These are phyloP conservation scores for Penicillium waksmanii DNA, from an alignment of 495 filamentous ascomycete species.

Conservation along the genomic window DNA sequence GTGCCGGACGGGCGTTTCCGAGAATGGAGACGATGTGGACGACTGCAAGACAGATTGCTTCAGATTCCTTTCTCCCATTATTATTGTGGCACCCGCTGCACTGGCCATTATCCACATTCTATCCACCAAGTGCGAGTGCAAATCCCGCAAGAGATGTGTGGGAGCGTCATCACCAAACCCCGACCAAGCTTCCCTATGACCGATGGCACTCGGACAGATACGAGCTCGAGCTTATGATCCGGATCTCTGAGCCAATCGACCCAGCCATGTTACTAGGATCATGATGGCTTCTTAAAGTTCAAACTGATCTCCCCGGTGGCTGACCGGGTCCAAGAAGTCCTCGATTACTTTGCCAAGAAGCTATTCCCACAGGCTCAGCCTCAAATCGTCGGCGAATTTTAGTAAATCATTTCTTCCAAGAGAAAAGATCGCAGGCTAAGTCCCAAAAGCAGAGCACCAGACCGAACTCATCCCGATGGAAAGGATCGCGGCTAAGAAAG, in stretches of 20 bases:
- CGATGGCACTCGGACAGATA: neutral
- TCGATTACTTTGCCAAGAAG: neutral
- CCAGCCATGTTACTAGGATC: neutral
- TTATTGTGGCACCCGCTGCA: conserved; percentile 1
- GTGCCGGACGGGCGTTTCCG: neutral
- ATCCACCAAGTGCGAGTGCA: neutral
- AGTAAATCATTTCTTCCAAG: neutral
- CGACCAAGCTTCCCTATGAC: neutral
- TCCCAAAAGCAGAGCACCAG: neutral
- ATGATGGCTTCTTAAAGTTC: neutral
- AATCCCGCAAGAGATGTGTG: neutral
- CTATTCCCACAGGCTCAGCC: neutral
- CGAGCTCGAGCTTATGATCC: neutral
- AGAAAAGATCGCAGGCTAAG: neutral
- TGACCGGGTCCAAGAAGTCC: neutral
- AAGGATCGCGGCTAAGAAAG: conserved; percentile 4
- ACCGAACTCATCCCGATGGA: neutral
- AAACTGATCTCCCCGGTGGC: neutral
- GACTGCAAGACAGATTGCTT: neutral
- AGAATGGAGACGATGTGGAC: neutral
- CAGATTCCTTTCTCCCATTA: neutral
- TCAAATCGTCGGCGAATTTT: neutral
- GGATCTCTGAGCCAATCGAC: neutral
- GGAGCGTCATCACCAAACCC: neutral
- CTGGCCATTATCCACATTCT: conserved; percentile 1